Evolutionary conservation across 1,139 yeast species (phyloP).

Genomic region (Saccharomyces pastorianus): DNA sequence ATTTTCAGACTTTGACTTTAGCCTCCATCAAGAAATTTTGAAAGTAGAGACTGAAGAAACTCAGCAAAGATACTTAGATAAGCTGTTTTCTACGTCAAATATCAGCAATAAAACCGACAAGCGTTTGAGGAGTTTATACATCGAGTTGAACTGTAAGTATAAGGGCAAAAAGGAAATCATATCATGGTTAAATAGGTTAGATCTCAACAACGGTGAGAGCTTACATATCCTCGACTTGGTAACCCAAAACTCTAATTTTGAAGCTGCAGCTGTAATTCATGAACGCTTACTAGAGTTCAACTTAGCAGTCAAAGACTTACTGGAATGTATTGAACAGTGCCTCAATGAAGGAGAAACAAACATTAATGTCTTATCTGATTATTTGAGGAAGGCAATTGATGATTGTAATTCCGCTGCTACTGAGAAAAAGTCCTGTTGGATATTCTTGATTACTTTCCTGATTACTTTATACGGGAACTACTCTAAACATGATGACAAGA

Average conservation of each 20-base stretch:
- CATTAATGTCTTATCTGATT: constrained; percentile 5
- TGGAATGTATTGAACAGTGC: constrained; percentile 14
- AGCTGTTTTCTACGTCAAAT: constrained; percentile 7
- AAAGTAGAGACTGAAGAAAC: constrained; percentile 3
- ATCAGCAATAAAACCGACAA: constrained; percentile 1
- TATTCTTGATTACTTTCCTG: constrained; percentile 17
- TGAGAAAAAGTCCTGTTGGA: constrained; percentile 18
- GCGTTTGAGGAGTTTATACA: constrained; percentile 11
- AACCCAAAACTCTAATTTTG: constrained; percentile 8
- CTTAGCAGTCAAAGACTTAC: constrained; percentile 13
- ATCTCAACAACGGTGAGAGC: constrained; percentile 12
- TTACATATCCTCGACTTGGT: constrained; percentile 8
- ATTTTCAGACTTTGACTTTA: constrained; percentile 14
- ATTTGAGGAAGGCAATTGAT: constrained; percentile 12
- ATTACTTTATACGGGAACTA: constrained; percentile 12
- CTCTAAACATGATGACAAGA: background rate
- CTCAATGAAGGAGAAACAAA: constrained; percentile 6
- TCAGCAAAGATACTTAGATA: constrained; percentile 17
- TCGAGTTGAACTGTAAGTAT: constrained; percentile 14
- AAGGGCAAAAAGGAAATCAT: constrained; percentile 8
- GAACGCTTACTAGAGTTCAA: constrained; percentile 12
- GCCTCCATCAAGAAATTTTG: constrained; percentile 15
- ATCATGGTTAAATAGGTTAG: constrained; percentile 14
- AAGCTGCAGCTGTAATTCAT: constrained; percentile 17
- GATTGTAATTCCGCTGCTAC: constrained; percentile 8